Conservation (phyloP, 2,329 filamentous ascomycete species). For the Aspergillus jensenii region DNA sequence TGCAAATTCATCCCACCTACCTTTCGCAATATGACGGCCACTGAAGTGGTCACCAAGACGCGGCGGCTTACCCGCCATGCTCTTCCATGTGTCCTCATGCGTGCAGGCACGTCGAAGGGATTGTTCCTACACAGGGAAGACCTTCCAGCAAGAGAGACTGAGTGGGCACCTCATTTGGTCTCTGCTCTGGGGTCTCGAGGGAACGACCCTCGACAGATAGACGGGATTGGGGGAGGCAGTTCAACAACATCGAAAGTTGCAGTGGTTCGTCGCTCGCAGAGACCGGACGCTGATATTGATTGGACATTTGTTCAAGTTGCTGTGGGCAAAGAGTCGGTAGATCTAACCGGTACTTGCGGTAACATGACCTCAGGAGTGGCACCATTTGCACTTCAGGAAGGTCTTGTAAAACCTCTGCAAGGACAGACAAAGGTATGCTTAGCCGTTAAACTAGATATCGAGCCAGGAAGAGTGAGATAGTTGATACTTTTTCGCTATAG, state of each 20-base stretch:
- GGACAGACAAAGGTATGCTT: background rate
- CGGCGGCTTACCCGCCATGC: background rate
- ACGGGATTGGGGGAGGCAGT: conserved; percentile 67
- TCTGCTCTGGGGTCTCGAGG: background rate
- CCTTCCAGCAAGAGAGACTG: background rate
- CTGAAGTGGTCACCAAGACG: background rate
- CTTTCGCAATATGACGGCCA: background rate
- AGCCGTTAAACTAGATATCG: background rate
- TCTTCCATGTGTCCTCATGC: conserved; percentile 1
- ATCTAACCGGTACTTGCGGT: conserved; percentile 68
- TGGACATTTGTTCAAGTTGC: conserved; percentile 70
- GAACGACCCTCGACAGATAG: conserved; percentile 51
- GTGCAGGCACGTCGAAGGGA: conserved; percentile 4
- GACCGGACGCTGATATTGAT: conserved; percentile 55
- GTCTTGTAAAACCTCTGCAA: conserved; percentile 39
- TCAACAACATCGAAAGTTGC: conserved; percentile 69
- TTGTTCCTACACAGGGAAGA: background rate
- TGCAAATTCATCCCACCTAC: background rate
- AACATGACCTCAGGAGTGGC: conserved; percentile 68
- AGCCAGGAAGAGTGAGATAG: no score
- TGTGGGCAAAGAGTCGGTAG: conserved; percentile 58
- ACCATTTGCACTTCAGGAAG: conserved; percentile 59
- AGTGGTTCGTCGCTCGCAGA: conserved; percentile 54
- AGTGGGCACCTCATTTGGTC: background rate
- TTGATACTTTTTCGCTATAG: conserved; percentile 13